Percentiles rank a stretch among this genome's conserved stretches.
These are phyloP conservation scores for Colletotrichum sidae DNA, from an alignment of 2,329 filamentous ascomycete species.

Conservation along the genomic window DNA sequence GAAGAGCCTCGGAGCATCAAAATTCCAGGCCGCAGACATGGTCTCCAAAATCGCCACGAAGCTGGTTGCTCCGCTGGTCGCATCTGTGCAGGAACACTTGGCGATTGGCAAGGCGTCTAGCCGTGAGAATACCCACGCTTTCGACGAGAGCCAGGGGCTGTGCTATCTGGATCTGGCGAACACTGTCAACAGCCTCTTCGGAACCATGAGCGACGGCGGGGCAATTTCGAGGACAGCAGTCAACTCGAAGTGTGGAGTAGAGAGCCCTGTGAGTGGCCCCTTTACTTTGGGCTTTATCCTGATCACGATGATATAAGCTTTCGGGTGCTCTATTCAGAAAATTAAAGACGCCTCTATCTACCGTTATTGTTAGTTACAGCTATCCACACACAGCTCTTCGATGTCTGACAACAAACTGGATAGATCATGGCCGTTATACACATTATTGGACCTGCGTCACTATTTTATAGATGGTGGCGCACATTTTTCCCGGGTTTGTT, in stretches of 20 bases:
- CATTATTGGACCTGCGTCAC: conserved; percentile 67
- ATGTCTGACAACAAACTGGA: not conserved
- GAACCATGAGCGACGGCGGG: conserved; percentile 71
- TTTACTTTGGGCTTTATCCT: conserved; percentile 72
- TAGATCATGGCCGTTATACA: conserved; percentile 72
- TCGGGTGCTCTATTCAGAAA: conserved; percentile 74
- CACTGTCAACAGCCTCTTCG: conserved; percentile 74
- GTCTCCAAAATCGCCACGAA: conserved; percentile 65
- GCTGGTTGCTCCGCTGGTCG: conserved; percentile 71
- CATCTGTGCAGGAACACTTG: conserved; percentile 71
- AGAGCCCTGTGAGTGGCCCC: conserved; percentile 69
- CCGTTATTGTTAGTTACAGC: conserved; percentile 63
- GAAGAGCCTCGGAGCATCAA: conserved; percentile 63
- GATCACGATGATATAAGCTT: conserved; percentile 69
- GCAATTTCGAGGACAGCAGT: conserved; percentile 77
- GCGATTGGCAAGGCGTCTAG: conserved; percentile 74
- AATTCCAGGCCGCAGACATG: conserved; percentile 59
- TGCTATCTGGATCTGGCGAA: conserved; percentile 72
- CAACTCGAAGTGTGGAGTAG: conserved; percentile 73
- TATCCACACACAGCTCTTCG: not conserved
- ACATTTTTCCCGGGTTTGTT: conserved; percentile 72
- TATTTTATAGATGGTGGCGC: conserved; percentile 74
- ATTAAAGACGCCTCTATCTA: conserved; percentile 73
- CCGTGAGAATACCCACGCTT: conserved; percentile 70
- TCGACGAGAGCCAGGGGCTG: conserved; percentile 74